Conservation (phyloP, 352 stramenopile species). For the Nothophytophthora sp. region DNA sequence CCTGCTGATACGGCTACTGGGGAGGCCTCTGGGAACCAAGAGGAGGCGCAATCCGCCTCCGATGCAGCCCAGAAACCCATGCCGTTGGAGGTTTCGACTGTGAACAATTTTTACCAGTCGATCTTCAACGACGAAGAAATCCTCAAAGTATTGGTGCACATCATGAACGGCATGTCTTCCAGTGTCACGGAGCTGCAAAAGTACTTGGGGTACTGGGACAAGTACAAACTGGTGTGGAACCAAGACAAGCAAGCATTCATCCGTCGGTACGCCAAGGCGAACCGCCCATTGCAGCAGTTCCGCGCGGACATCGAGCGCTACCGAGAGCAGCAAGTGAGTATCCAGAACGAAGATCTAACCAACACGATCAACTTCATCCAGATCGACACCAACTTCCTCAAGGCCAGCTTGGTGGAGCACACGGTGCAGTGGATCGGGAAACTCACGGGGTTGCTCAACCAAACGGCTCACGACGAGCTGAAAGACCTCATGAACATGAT, state of each 20-base stretch:
- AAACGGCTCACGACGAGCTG: constrained; percentile 90
- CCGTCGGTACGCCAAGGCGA: constrained; percentile 94
- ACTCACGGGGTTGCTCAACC: constrained; percentile 90
- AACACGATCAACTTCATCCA: constrained; percentile 97
- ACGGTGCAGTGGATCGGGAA: constrained; percentile 94
- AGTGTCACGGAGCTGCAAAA: constrained; percentile 94
- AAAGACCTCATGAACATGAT: constrained; percentile 89
- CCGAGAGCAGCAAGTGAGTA: constrained; percentile 90
- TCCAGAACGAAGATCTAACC: constrained; percentile 91
- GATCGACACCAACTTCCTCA: constrained; percentile 94
- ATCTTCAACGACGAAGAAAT: constrained; percentile 97
- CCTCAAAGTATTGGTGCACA: constrained; percentile 93
- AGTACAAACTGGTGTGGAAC: constrained; percentile 94
- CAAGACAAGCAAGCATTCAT: constrained; percentile 96
- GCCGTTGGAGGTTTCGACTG: neutral
- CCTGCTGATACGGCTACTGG: constrained; percentile 15
- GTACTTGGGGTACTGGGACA: constrained; percentile 95
- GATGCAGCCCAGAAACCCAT: constrained; percentile 13
- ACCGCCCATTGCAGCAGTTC: constrained; percentile 92
- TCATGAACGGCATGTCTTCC: constrained; percentile 96
- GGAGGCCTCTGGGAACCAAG: constrained; percentile 17
- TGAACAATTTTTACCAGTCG: constrained; percentile 91
- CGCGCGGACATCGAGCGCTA: constrained; percentile 93
- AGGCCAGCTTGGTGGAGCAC: constrained; percentile 90
- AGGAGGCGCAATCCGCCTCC: constrained; percentile 8